These are phyloP conservation scores for Psilocybe cyanescens DNA, from an alignment of 768 basidiomycete genomes.

Conservation along the genomic window DNA sequence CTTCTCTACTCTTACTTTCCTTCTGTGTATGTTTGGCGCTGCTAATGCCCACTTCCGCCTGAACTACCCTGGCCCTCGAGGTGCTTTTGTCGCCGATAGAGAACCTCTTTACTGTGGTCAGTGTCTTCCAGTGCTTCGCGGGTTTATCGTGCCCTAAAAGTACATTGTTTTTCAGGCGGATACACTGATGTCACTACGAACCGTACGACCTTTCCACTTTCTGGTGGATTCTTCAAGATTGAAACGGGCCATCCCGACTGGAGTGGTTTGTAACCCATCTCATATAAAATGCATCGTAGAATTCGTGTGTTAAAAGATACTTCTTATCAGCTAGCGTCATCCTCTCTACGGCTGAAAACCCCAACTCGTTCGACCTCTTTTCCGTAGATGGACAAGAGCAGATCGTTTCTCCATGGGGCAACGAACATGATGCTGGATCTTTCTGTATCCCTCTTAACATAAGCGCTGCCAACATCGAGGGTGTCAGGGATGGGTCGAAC, in stretches of 20 bases:
- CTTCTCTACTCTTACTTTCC: constrained; percentile 37
- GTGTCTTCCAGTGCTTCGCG: constrained; percentile 22
- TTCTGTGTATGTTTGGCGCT: constrained; percentile 37
- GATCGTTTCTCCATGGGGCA: constrained; percentile 47
- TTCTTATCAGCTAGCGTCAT: constrained; percentile 48
- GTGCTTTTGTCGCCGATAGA: constrained; percentile 58
- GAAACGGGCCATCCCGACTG: constrained; percentile 60
- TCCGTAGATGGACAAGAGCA: constrained; percentile 36
- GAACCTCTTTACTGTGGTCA: constrained; percentile 70
- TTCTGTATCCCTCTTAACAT: constrained; percentile 73
- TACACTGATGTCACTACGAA: constrained; percentile 55
- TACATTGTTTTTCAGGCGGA: constrained; percentile 49
- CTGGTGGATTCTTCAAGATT: constrained; percentile 59
- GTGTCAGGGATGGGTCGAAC: constrained; percentile 60
- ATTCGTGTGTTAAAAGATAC: constrained; percentile 11
- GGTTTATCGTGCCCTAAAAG: neutral
- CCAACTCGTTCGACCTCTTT: constrained; percentile 67
- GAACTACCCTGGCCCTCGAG: constrained; percentile 71
- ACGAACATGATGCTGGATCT: constrained; percentile 52
- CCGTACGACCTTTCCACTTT: constrained; percentile 71
- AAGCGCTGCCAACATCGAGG: constrained; percentile 42
- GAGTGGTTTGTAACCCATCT: constrained; percentile 43
- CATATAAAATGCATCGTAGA: neutral
- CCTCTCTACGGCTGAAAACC: constrained; percentile 61
- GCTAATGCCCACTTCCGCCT: constrained; percentile 77